Percentiles rank a stretch among this genome's conserved stretches.
Evolutionary conservation across 257 asterid species (phyloP).

Genomic region (Plantago ovata): DNA sequence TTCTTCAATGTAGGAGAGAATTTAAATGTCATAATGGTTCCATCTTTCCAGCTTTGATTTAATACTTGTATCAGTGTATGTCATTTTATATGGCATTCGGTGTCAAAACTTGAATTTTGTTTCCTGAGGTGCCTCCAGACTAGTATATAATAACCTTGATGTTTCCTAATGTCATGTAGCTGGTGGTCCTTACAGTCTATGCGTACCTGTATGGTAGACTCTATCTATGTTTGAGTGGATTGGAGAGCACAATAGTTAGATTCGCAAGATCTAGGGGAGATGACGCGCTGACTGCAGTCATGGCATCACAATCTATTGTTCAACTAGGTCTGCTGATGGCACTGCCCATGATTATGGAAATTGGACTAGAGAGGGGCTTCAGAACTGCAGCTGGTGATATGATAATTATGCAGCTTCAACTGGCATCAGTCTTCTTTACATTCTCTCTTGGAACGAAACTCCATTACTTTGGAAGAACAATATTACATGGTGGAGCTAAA

Average conservation of each 20-base stretch:
- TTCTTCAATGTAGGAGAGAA: no score
- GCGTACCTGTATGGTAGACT: constrained; percentile 81
- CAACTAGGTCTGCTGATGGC: constrained; percentile 88
- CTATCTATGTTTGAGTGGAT: constrained; percentile 84
- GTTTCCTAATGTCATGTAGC: constrained; percentile 42
- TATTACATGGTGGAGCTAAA: constrained; percentile 91
- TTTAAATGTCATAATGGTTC: no score
- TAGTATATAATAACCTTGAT: neutral
- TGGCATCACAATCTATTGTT: constrained; percentile 87
- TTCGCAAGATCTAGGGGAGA: constrained; percentile 66
- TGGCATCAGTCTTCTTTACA: constrained; percentile 87
- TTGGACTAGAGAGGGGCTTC: constrained; percentile 90
- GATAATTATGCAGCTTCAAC: constrained; percentile 89
- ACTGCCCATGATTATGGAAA: constrained; percentile 96
- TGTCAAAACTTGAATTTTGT: neutral
- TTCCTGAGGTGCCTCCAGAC: no score
- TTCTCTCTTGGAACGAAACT: constrained; percentile 93
- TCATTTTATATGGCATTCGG: no score
- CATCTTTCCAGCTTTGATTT: no score
- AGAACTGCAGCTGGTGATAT: constrained; percentile 79
- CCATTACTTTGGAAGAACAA: constrained; percentile 90
- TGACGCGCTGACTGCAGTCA: constrained; percentile 66
- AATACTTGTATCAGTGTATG: no score
- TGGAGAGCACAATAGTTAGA: constrained; percentile 69
- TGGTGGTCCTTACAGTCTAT: constrained; percentile 86